Base-by-base conservation (phyloP, 164 flowering plant genomes). In the Protea cynaroides region DNA sequence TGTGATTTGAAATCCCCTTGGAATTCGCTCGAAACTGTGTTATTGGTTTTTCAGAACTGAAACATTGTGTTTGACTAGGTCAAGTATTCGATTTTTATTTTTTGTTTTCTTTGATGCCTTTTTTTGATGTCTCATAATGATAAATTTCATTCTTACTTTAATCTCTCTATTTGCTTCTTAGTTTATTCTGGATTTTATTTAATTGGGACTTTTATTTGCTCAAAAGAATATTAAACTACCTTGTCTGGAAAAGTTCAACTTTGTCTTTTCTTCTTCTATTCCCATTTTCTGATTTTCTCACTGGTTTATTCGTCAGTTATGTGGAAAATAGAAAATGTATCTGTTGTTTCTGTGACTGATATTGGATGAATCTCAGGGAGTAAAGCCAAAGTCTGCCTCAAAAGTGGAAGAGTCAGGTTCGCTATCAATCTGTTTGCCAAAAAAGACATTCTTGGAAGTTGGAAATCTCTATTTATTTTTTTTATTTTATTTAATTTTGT, bases 361-460 rank as follows among this genome's bases (percentile, higher is more conserved):
- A 3, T 29, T 44, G 8, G 25, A 70, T 69, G 49, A 44, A 15
- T 72, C 76, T 74, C 86, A 88, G 95, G 82, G 55, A 17, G 84
- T 71, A 75, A 80, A 80, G 74, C 60, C 51, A 1, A 64, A 24
- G 57, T 56, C 60, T 43, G 79, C 58, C 63, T 46, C 52, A 84
- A 86, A 83, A 84, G 87, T 75, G 80, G 82, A 83, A 75, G 73
- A 67, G 70, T 66, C 79, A 74, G 95, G 88, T 85, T 66, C 60
- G 77, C 62, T 52, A 64, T 69, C 66, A 46, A 40, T 57, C 55
- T 59, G 22, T 18, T 40, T 59, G 12, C 49, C 49, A 11, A 15
- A 15, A 11, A 44, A 44, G 49, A 44, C 49, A 44, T 44, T 44
- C 17, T 44, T 15, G 49, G 49, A 36, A 14, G 21, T 44, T 19